Base-by-base conservation (phyloP, 1,139 yeast species). In the Protomyces arabidopsidicola region DNA sequence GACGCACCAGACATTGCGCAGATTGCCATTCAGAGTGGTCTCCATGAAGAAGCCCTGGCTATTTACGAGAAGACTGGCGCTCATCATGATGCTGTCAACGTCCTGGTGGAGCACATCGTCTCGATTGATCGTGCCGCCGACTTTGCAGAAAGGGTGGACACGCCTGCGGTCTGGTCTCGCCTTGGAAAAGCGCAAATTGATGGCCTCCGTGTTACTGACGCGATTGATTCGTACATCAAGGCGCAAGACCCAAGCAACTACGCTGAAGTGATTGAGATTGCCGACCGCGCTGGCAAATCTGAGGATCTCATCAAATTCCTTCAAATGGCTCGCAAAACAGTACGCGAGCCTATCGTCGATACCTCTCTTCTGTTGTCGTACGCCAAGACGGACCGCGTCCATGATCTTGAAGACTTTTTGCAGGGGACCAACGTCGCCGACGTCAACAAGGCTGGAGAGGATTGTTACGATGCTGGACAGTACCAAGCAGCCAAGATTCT, bases 1-100 rank as follows among this genome's bases (percentile, higher is more conserved):
- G 97, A 93, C 74, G 95, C 96, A 36, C 85, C 85, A 69, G 98
- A 93, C 76, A 93, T 95, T 76, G 97, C 97, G 53, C 88, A 91
- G 65, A 83, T 91, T 72, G 89, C 96, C 80, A 82, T 90, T 71
- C 96, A 90, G 74, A 89, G 89, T 71, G 90, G 87, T 65, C 82
- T 93, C 71, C 81, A 83, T 71, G 98, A 93, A 77, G 99, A 95
- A 78, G 98, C 98, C 0, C 89, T 89, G 75, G 93, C 88, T 76
- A 89, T 91, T 57, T 93, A 90, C 76, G 86, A 90, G 76, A 90
- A 89, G 79, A 86, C 88, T 73, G 90, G 88, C 71, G 80, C 86
- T 74, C 81, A 88, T 73, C 71, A 81, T 24, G 88, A 89, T 67
- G 98, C 98, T 38, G 82, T 93, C 82, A 85, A 83, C 70, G 98